Conservation (phyloP, 2,329 filamentous ascomycete genomes). For the Alternaria sp. region DNA sequence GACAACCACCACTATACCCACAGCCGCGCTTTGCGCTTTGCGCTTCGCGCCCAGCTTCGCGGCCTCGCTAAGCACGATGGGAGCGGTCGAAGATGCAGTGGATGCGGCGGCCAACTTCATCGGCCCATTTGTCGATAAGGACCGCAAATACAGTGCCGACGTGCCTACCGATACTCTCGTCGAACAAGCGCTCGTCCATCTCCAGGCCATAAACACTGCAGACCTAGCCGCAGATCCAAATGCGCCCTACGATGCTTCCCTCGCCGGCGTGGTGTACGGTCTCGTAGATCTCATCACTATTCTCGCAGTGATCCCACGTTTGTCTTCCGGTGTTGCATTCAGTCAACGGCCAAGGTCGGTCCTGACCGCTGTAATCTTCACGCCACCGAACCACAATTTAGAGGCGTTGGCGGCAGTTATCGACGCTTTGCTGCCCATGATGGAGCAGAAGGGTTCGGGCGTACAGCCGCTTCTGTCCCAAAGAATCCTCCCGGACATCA, state of each 20-base stretch:
- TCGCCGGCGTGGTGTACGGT: conserved; percentile 47
- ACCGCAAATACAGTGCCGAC: conserved; percentile 10
- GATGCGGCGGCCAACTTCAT: conserved; percentile 43
- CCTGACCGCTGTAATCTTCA: conserved; percentile 23
- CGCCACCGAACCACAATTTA: conserved; percentile 14
- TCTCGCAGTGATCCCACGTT: conserved; percentile 43
- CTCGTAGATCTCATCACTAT: conserved; percentile 45
- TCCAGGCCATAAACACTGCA: conserved; percentile 43
- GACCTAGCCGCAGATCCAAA: conserved; percentile 38
- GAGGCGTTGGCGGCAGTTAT: conserved; percentile 20
- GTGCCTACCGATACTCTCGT: conserved; percentile 27
- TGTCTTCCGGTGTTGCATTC: conserved; percentile 43
- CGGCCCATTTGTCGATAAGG: conserved; percentile 35
- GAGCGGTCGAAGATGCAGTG: conserved; percentile 38
- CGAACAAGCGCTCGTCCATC: conserved; percentile 35
- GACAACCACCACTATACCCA: background rate
- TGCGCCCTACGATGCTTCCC: conserved; percentile 48
- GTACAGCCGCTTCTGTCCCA: conserved; percentile 47
- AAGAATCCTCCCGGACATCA: conserved; percentile 42
- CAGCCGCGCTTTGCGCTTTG: background rate
- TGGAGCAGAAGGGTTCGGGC: conserved; percentile 36
- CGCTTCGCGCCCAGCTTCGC: background rate
- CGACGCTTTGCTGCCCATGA: conserved; percentile 28
- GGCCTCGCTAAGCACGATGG: conserved; percentile 23
- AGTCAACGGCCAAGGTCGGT: conserved; percentile 44